A percentile compares a stretch with the other conserved stretches of the same genome.
Conservation (phyloP, 148 eudicot genomes). For the Amaranthus hypochondriacus region DNA sequence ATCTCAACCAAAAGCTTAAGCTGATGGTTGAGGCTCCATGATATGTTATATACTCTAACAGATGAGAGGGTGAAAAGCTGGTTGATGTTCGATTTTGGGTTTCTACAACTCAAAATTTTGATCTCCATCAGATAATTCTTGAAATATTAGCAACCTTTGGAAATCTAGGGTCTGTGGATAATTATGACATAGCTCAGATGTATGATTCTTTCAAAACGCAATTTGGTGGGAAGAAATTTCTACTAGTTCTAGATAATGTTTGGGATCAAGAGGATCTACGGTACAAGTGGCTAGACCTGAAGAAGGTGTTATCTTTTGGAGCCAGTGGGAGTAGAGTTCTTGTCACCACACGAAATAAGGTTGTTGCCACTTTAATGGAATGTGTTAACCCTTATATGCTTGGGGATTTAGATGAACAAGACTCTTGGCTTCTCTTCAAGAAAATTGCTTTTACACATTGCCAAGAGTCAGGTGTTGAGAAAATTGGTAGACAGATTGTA, state of each 20-base stretch:
- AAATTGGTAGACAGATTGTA: background rate
- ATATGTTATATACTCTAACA: too few relatives aligned
- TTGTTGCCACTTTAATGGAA: background rate
- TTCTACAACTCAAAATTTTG: background rate
- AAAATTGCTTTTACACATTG: background rate
- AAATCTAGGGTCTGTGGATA: background rate
- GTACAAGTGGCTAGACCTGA: background rate
- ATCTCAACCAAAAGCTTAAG: too few relatives aligned
- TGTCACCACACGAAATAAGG: background rate
- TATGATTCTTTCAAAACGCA: background rate
- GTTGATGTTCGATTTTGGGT: slow-evolving; percentile 14
- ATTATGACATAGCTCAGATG: background rate
- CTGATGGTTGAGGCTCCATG: too few relatives aligned
- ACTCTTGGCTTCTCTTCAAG: slow-evolving; percentile 10
- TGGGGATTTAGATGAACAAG: slow-evolving; percentile 3
- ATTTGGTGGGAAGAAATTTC: background rate
- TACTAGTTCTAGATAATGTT: background rate
- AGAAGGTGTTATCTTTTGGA: background rate
- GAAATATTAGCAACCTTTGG: background rate
- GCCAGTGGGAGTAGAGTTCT: slow-evolving; percentile 7
- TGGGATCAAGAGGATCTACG: slow-evolving; percentile 3
- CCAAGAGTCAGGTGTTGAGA: slow-evolving; percentile 5
- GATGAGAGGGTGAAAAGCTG: background rate
- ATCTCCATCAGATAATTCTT: background rate
- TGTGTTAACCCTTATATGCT: background rate